Percentiles rank a stretch among this genome's conserved stretches.
phyloP scores from a whole-genome alignment of 2,329 filamentous ascomycete species.

The Fonsecaea multimorphosa region DNA sequence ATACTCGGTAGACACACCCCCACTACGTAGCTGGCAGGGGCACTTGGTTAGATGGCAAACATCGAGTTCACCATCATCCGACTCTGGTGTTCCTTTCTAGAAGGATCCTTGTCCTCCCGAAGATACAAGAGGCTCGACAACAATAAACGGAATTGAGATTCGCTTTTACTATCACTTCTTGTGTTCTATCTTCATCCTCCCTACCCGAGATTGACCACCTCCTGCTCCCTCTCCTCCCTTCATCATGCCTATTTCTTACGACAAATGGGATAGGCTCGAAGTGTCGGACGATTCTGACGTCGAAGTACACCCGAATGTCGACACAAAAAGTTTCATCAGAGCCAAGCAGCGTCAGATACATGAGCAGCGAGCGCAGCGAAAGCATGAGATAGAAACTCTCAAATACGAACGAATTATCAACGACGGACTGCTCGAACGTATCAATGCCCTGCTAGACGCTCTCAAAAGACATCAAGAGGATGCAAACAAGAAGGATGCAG shows the following conservation, averaged over 20 bases:
- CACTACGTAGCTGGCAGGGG: slow-evolving; percentile 8
- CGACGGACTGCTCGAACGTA: slow-evolving; percentile 83
- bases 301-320: slow-evolving; percentile 98
- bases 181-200: not conserved
- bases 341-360: slow-evolving; percentile 98
- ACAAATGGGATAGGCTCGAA: slow-evolving; percentile 80
- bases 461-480: slow-evolving; percentile 76
- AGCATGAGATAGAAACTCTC: slow-evolving; percentile 84
- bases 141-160: not conserved
- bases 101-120: slow-evolving; percentile 12
- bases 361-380: slow-evolving; percentile 82
- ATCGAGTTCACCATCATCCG: not conserved
- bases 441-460: slow-evolving; percentile 76
- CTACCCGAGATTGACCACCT: not conserved
- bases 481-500: slow-evolving; percentile 68
- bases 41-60: slow-evolving; percentile 3
- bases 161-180: not conserved
- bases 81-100: slow-evolving; percentile 16
- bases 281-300: slow-evolving; percentile 97
- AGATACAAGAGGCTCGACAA: not conserved
- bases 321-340: slow-evolving; percentile 97
- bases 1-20: not conserved
- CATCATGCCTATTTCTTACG: slow-evolving; percentile 67
- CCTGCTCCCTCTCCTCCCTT: not conserved
- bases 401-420: slow-evolving; percentile 92